Evolutionary conservation across 352 stramenopile genomes (phyloP).

Genomic region (Pythium dissotocum): DNA sequence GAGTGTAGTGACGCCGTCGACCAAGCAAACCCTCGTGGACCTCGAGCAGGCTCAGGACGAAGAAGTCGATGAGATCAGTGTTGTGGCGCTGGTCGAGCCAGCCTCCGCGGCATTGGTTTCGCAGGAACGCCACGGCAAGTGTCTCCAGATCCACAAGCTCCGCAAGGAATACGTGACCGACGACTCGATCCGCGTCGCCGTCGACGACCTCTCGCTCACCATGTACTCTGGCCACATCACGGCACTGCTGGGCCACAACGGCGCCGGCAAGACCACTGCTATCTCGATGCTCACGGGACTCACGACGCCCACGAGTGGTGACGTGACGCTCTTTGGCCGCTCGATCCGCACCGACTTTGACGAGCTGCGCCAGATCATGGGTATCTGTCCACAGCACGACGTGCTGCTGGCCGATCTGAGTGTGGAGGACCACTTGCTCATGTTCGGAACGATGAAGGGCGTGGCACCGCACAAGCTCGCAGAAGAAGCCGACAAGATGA

Average conservation of each 20-base stretch:
- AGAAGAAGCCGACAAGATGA: constrained; percentile 37
- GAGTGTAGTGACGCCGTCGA: too few species aligned
- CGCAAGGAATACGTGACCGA: constrained; percentile 80
- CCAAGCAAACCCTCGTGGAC: too few species aligned
- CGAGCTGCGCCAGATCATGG: constrained; percentile 63
- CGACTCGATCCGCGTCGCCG: constrained; percentile 63
- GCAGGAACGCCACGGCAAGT: constrained; percentile 52
- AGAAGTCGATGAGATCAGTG: not conserved
- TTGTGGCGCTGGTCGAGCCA: constrained; percentile 31
- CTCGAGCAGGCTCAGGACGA: too few species aligned
- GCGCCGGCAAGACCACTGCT: constrained; percentile 74
- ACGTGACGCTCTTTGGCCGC: constrained; percentile 76
- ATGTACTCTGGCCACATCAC: constrained; percentile 81
- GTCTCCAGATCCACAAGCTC: constrained; percentile 54
- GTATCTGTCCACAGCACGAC: constrained; percentile 86
- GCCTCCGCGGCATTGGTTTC: constrained; percentile 40
- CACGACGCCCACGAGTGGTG: constrained; percentile 43
- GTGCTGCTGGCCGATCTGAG: constrained; percentile 78
- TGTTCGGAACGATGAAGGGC: constrained; percentile 72
- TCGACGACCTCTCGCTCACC: constrained; percentile 81
- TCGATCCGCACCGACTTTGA: constrained; percentile 77
- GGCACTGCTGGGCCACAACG: constrained; percentile 76
- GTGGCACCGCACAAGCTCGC: constrained; percentile 38
- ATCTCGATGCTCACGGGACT: constrained; percentile 82
- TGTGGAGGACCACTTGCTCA: constrained; percentile 67